Conservation (phyloP, 2,329 filamentous ascomycete species). For the Neonectria ditissima region DNA sequence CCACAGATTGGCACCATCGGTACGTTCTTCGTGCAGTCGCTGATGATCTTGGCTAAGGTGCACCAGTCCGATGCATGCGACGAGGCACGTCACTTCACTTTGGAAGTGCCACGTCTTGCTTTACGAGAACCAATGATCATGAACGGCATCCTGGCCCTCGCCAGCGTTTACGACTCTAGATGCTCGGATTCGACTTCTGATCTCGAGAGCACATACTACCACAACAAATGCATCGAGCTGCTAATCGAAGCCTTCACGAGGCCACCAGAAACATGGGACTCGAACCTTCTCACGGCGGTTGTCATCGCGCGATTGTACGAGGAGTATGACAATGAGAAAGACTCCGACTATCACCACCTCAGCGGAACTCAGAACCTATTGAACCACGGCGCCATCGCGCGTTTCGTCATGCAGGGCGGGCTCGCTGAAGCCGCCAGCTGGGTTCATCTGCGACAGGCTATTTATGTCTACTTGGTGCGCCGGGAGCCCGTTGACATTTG, state of each 20-base stretch:
- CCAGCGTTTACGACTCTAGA: conserved; percentile 57
- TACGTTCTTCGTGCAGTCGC: not conserved
- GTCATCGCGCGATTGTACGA: conserved; percentile 63
- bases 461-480: conserved; percentile 51
- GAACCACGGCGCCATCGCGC: conserved; percentile 48
- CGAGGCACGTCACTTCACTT: conserved; percentile 54
- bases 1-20: conserved; percentile 20
- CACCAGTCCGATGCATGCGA: conserved; percentile 28
- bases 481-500: conserved; percentile 33
- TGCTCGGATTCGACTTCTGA: conserved; percentile 45
- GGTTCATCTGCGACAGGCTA: conserved; percentile 55
- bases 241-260: conserved; percentile 59
- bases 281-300: conserved; percentile 60
- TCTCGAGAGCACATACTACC: conserved; percentile 28
- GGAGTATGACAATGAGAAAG: conserved; percentile 50
- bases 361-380: conserved; percentile 53
- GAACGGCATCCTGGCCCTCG: conserved; percentile 59
- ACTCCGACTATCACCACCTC: conserved; percentile 55
- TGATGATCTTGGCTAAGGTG: no score
- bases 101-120: conserved; percentile 59
- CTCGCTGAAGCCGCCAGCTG: conserved; percentile 55
- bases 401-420: conserved; percentile 52
- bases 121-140: conserved; percentile 59
- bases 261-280: conserved; percentile 56
- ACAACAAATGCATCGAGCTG: conserved; percentile 58